phyloP scores from a whole-genome alignment of 2,329 filamentous ascomycete genomes.

The Juglanconis oblonga region DNA sequence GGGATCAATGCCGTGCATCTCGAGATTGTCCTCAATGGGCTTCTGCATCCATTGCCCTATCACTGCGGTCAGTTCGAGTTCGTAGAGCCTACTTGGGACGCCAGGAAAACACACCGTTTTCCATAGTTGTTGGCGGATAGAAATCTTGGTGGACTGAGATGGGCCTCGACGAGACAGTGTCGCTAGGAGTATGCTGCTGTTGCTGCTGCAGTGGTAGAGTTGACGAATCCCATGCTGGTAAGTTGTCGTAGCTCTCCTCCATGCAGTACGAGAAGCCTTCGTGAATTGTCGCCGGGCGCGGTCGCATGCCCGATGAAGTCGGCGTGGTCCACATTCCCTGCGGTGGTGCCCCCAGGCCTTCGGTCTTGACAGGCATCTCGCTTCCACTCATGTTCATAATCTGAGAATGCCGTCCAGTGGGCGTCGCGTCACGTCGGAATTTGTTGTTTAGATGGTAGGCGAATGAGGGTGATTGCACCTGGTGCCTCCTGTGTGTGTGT shows the following conservation, averaged over 20 bases:
- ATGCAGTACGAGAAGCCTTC: constrained; percentile 60
- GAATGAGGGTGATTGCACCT: constrained; percentile 48
- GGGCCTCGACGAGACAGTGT: constrained; percentile 50
- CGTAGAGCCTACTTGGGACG: neutral
- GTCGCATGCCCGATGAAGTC: constrained; percentile 47
- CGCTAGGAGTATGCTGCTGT: constrained; percentile 38
- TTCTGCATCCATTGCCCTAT: constrained; percentile 52
- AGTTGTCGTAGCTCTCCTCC: constrained; percentile 48
- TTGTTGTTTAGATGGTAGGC: constrained; percentile 45
- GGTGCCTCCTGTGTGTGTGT: constrained; percentile 38
- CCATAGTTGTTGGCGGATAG: constrained; percentile 48
- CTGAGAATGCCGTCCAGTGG: constrained; percentile 38
- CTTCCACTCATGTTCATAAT: constrained; percentile 49
- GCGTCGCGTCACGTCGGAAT: constrained; percentile 42
- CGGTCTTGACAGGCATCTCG: constrained; percentile 46
- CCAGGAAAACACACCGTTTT: constrained; percentile 41
- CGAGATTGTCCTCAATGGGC: constrained; percentile 54
- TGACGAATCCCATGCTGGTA: constrained; percentile 58
- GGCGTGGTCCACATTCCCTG: constrained; percentile 55
- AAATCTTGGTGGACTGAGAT: constrained; percentile 58
- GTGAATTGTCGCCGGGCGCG: constrained; percentile 58
- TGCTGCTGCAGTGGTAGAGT: constrained; percentile 41
- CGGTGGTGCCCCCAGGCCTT: constrained; percentile 40
- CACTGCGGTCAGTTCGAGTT: constrained; percentile 23
- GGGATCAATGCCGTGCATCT: constrained; percentile 52